Conservation (phyloP, 352 stramenopile genomes). For the Nothophytophthora sp. region DNA sequence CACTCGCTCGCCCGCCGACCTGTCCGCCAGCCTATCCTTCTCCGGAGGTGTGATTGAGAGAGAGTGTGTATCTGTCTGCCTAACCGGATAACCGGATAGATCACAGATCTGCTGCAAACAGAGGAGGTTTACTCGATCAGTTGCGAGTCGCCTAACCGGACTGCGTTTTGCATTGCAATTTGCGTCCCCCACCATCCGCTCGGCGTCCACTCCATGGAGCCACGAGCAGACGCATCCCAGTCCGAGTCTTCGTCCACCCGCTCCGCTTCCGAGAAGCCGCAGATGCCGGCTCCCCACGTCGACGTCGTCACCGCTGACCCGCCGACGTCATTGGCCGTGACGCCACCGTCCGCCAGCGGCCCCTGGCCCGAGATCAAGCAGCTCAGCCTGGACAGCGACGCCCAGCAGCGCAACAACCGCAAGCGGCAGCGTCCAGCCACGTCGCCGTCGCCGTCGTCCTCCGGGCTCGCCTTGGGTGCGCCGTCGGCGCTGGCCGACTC, state of each 20-base stretch:
- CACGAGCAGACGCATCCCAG: not conserved
- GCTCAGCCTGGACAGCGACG: constrained; percentile 26
- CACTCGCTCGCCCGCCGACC: too few relatives aligned
- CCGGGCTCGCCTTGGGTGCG: constrained; percentile 2
- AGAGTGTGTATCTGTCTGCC: too few relatives aligned
- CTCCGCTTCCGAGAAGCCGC: constrained; percentile 21
- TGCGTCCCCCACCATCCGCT: too few relatives aligned
- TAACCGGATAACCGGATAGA: too few relatives aligned
- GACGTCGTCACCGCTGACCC: constrained; percentile 15
- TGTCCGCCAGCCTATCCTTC: too few relatives aligned
- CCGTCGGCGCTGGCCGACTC: constrained; percentile 38
- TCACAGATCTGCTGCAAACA: too few relatives aligned
- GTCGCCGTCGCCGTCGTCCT: constrained; percentile 11
- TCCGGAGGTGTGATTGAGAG: too few relatives aligned
- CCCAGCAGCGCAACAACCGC: constrained; percentile 32
- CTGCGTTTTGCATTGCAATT: too few relatives aligned
- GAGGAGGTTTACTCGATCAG: too few relatives aligned
- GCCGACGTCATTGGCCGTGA: constrained; percentile 1
- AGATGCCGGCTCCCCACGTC: not conserved
- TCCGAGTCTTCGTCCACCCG: not conserved
- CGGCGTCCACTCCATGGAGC: not conserved
- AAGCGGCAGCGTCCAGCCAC: constrained; percentile 28
- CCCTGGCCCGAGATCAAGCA: constrained; percentile 36
- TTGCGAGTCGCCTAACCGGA: too few relatives aligned
- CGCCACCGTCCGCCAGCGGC: not conserved